A percentile compares a stretch with the other conserved stretches of the same genome.
Conservation (phyloP, 2,329 filamentous ascomycete genomes). For the Alternaria burnsii region DNA sequence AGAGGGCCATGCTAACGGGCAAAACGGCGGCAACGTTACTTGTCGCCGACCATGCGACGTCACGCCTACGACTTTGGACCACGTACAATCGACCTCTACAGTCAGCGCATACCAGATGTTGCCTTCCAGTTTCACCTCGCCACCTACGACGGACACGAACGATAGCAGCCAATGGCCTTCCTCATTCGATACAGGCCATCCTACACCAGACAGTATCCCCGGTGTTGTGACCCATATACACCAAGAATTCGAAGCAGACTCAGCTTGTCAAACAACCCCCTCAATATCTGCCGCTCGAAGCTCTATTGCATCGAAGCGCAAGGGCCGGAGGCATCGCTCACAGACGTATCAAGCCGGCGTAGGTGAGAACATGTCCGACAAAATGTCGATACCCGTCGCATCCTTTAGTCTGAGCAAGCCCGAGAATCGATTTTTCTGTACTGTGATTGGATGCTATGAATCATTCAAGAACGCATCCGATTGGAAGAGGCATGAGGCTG, state of each 20-base stretch:
- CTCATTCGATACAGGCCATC: background rate
- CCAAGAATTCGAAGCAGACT: no score
- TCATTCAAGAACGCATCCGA: slow-evolving; percentile 16
- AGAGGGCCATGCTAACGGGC: rapidly evolving
- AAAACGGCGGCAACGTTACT: rapidly evolving
- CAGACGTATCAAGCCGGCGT: background rate
- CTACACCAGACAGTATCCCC: background rate
- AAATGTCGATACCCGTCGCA: background rate
- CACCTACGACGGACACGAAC: background rate
- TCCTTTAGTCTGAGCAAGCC: no score
- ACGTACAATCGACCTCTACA: background rate
- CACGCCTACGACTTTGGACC: no score
- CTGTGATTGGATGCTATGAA: background rate
- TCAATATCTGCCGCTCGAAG: no score
- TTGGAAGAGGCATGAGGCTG: slow-evolving; percentile 26
- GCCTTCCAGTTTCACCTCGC: background rate
- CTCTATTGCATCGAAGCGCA: background rate
- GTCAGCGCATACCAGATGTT: background rate
- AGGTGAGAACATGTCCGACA: background rate
- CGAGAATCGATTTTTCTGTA: no score
- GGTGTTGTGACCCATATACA: background rate
- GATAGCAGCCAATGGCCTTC: background rate
- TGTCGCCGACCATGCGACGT: no score
- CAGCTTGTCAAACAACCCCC: background rate
- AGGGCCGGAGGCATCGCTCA: background rate